Evolutionary conservation across 2,329 filamentous ascomycete species (phyloP), one percentile per base, ranked within the genome.

Genomic region (Penicillium sp.): DNA sequence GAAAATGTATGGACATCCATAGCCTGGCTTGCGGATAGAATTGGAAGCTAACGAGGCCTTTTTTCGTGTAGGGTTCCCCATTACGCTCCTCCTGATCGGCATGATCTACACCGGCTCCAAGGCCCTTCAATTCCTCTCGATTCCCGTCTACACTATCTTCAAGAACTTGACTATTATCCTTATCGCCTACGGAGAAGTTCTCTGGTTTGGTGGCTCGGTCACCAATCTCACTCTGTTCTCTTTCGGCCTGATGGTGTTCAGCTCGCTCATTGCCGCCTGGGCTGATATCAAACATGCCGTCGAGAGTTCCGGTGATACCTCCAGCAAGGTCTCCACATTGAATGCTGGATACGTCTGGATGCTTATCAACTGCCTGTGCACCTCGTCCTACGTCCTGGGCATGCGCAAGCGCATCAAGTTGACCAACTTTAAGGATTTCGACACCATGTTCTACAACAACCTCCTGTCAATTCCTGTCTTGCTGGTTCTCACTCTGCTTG

Each of bases 371-470:
- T 95, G 95, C 64, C 82, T 97, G 69, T 96, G 90, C 79, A 92
- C 88, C 25, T 89, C 93, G 1, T 82, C 88, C 18, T 97, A 95
- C 64, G 79, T 97, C 39, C 75, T 99, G 56, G 82, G 87, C 60
- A 97, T 96, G 92, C 86, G 93, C 69, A 97, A 97, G 80, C 87
- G 95, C 59, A 97, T 99, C 72, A 97, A 97, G 85, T 83, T 95
- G 75, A 96, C 95, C 78, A 96, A 95, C 79, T 97, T 99, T 77
- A 96, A 95, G 80, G 93, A 97, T 71, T 97, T 95, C 78, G 93
- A 99, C 72, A 95, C 91, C 66, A 99, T 97, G 93, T 97, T 93
- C 77, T 99, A 99, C 80, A 99, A 99, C 82, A 97, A 99, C 74
- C 81, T 97, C 40, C 83, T 99, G 59, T 95, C 91, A 49, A 95